Evolutionary conservation across 2,329 filamentous ascomycete genomes (phyloP).

Genomic region (Verticillium tricorpus): DNA sequence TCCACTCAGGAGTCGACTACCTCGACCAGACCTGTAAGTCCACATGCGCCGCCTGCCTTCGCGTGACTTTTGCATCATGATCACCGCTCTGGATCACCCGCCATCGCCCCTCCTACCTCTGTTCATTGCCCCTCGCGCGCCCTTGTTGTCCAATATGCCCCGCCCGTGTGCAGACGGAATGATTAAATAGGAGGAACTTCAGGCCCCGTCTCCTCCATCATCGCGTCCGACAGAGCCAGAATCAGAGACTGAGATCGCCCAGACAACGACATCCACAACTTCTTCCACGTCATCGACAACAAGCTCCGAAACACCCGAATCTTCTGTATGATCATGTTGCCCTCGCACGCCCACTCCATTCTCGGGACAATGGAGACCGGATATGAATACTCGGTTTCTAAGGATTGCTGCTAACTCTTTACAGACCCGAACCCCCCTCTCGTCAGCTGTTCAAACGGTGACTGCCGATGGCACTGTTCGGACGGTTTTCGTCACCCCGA

Average conservation of each 20-base stretch:
- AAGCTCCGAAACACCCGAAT: not conserved
- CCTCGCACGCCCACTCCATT: not conserved
- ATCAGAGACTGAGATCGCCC: constrained; percentile 7
- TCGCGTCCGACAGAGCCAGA: constrained; percentile 18
- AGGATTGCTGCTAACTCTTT: not conserved
- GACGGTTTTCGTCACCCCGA: constrained; percentile 51
- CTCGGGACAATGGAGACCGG: not conserved
- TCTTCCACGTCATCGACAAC: not conserved
- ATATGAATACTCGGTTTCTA: not conserved
- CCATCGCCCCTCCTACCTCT: constrained; percentile 13
- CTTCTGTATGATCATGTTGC: constrained; percentile 1
- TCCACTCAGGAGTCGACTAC: constrained; percentile 7
- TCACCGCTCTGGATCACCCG: constrained; percentile 12
- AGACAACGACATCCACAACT: not conserved
- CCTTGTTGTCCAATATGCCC: not conserved
- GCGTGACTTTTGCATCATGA: constrained; percentile 2
- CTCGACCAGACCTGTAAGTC: constrained; percentile 2
- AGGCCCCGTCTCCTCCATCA: constrained; percentile 19
- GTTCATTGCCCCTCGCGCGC: not conserved
- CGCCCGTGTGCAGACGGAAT: not conserved
- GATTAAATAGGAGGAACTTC: constrained; percentile 11
- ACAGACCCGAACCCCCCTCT: constrained; percentile 22
- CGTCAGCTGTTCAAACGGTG: constrained; percentile 43
- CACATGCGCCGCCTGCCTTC: constrained; percentile 4
- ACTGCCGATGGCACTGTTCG: constrained; percentile 48